Evolutionary conservation across 495 filamentous ascomycete genomes (phyloP).

Genomic region (Penicillium bialowiezense): DNA sequence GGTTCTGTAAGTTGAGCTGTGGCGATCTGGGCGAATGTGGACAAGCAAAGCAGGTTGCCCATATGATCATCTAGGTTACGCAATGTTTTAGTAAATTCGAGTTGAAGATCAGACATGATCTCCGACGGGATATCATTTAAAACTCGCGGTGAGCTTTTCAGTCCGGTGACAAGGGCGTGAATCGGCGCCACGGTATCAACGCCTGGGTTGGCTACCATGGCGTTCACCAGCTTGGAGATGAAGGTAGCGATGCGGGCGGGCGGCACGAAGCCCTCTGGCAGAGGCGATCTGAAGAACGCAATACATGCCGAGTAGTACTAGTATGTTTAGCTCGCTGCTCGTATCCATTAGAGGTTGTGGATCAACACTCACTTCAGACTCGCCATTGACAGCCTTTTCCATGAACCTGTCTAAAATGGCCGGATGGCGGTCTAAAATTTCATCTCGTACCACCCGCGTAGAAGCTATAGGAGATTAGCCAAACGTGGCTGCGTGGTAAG

Average conservation of each 20-base stretch:
- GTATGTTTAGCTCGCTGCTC: slow-evolving; percentile 2
- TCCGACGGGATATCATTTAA: slow-evolving; percentile 36
- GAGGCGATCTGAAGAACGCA: slow-evolving; percentile 40
- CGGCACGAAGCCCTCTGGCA: slow-evolving; percentile 29
- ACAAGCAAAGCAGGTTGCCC: slow-evolving; percentile 48
- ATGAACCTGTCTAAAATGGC: slow-evolving; percentile 42
- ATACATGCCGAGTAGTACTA: slow-evolving; percentile 40
- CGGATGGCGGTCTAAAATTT: slow-evolving; percentile 38
- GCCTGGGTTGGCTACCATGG: slow-evolving; percentile 33
- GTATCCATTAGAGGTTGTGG: background rate
- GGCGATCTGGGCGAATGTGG: slow-evolving; percentile 44
- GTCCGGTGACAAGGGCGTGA: slow-evolving; percentile 36
- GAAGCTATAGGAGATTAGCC: slow-evolving; percentile 23
- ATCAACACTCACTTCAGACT: slow-evolving; percentile 31
- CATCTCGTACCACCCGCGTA: slow-evolving; percentile 34
- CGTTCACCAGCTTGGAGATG: slow-evolving; percentile 32
- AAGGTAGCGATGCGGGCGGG: slow-evolving; percentile 45
- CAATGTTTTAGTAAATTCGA: slow-evolving; percentile 44
- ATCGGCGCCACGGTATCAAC: slow-evolving; percentile 43
- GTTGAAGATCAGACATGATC: slow-evolving; percentile 42
- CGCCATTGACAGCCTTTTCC: slow-evolving; percentile 28
- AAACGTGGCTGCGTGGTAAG: background rate
- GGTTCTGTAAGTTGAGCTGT: slow-evolving; percentile 10
- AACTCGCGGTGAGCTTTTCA: slow-evolving; percentile 27
- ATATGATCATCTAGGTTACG: slow-evolving; percentile 45